These are phyloP conservation scores for Didymella glomerata DNA, from an alignment of 2,329 filamentous ascomycete species.

Conservation along the genomic window DNA sequence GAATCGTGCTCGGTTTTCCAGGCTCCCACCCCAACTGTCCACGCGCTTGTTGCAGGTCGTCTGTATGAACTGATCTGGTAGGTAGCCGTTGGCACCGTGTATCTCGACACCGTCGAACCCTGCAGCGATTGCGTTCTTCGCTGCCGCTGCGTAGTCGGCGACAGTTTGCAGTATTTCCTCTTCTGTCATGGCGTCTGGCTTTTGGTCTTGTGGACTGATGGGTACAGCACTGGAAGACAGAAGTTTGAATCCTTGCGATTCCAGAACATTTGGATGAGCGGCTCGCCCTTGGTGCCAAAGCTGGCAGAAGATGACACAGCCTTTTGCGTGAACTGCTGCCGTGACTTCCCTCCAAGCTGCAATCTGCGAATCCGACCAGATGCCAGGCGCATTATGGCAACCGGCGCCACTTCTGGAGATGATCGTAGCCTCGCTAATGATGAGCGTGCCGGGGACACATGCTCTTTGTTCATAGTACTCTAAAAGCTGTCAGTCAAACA, in stretches of 20 bases:
- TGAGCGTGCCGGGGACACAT: constrained; percentile 60
- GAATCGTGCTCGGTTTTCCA: constrained; percentile 62
- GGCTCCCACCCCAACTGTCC: constrained; percentile 57
- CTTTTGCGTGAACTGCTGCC: constrained; percentile 66
- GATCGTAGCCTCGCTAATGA: constrained; percentile 66
- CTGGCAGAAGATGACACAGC: constrained; percentile 66
- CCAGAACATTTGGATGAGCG: constrained; percentile 49
- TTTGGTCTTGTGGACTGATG: constrained; percentile 32
- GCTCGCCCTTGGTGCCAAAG: constrained; percentile 67
- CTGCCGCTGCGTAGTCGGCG: constrained; percentile 49
- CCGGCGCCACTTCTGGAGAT: constrained; percentile 57
- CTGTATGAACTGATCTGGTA: constrained; percentile 72
- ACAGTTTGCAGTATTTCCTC: constrained; percentile 48
- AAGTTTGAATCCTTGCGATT: constrained; percentile 37
- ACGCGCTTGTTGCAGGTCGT: constrained; percentile 62
- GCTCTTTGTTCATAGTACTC: constrained; percentile 63
- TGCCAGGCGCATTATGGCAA: constrained; percentile 63
- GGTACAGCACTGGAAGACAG: constrained; percentile 46
- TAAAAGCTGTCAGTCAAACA: neutral
- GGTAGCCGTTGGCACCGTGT: constrained; percentile 69
- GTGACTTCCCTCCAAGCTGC: constrained; percentile 66
- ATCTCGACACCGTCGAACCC: constrained; percentile 69
- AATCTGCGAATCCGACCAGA: constrained; percentile 57
- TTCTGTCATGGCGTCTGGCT: constrained; percentile 46
- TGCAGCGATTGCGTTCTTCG: constrained; percentile 57